Percentiles rank a stretch among this genome's conserved stretches.
phyloP scores from a whole-genome alignment of 2,329 filamentous ascomycete species.

The Penicillium brevicompactum region DNA sequence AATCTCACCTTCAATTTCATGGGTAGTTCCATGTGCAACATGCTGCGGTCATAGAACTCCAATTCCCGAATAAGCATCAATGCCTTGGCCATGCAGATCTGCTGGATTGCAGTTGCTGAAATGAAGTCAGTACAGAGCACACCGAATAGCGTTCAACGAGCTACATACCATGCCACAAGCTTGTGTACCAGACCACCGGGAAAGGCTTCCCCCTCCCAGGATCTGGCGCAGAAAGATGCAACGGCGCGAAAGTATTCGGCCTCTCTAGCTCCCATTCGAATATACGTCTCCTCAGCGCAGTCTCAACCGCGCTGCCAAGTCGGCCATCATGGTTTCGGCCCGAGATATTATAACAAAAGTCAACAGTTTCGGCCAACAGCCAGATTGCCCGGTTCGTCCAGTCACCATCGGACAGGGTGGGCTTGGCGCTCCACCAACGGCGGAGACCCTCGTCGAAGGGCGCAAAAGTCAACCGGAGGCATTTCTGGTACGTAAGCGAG shows the following conservation, averaged over 20 bases:
- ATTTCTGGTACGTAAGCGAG: slow-evolving; percentile 34
- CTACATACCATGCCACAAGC: slow-evolving; percentile 34
- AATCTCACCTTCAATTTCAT: slow-evolving; percentile 27
- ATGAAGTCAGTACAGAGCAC: neutral
- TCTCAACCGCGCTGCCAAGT: slow-evolving; percentile 18
- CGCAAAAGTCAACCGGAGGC: slow-evolving; percentile 33
- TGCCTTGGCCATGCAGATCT: slow-evolving; percentile 37
- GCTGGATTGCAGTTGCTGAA: slow-evolving; percentile 35
- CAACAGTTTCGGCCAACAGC: slow-evolving; percentile 37
- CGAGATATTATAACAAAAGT: slow-evolving; percentile 32
- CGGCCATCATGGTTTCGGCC: slow-evolving; percentile 23
- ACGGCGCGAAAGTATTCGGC: slow-evolving; percentile 32
- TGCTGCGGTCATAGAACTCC: slow-evolving; percentile 18
- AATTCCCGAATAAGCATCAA: slow-evolving; percentile 29
- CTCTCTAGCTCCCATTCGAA: slow-evolving; percentile 30
- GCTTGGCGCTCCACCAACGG: slow-evolving; percentile 28
- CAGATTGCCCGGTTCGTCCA: slow-evolving; percentile 38
- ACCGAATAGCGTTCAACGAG: neutral
- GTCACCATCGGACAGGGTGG: slow-evolving; percentile 31
- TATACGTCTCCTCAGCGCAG: slow-evolving; percentile 27
- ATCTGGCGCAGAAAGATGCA: slow-evolving; percentile 34
- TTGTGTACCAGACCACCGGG: slow-evolving; percentile 37
- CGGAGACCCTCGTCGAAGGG: slow-evolving; percentile 35
- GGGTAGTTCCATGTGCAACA: slow-evolving; percentile 16
- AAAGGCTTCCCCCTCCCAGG: slow-evolving; percentile 31